phyloP scores from a whole-genome alignment of 2,329 filamentous ascomycete genomes.

The Ophiostoma novo-ulmi region DNA sequence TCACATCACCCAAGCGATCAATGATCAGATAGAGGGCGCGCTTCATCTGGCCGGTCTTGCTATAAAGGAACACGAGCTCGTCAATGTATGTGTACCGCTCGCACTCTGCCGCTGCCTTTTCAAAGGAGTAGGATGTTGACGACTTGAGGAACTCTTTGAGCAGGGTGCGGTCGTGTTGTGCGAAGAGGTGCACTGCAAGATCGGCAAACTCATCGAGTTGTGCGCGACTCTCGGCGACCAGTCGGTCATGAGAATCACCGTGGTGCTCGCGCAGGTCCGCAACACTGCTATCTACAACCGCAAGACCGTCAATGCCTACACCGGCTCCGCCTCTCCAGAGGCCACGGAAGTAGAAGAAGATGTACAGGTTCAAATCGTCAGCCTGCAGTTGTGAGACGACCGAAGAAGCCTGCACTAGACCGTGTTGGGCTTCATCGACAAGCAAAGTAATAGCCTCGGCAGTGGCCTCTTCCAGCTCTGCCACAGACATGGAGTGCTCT shows the following conservation, averaged over 20 bases:
- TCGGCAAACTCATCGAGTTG: constrained; percentile 85
- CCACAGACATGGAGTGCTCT: constrained; percentile 57
- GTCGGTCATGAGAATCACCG: constrained; percentile 51
- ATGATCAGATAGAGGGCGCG: constrained; percentile 89
- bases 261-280: constrained; percentile 49
- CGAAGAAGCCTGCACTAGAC: constrained; percentile 69
- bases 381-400: constrained; percentile 74
- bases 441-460: constrained; percentile 79
- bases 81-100: constrained; percentile 76
- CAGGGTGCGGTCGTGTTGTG: constrained; percentile 70
- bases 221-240: constrained; percentile 56
- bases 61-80: constrained; percentile 92
- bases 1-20: constrained; percentile 83
- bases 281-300: constrained; percentile 33
- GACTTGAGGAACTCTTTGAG: constrained; percentile 83
- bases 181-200: constrained; percentile 78
- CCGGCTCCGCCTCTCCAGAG: constrained; percentile 65
- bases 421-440: constrained; percentile 85
- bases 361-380: constrained; percentile 64
- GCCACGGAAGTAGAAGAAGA: constrained; percentile 86
- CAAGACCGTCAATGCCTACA: not conserved
- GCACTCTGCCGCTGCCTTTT: constrained; percentile 72
- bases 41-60: constrained; percentile 91
- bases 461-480: constrained; percentile 73
- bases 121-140: constrained; percentile 83